Percentiles rank a stretch among this genome's conserved stretches.
Evolutionary conservation across 2,329 filamentous ascomycete genomes (phyloP).

Genomic region (Monosporascus cannonballus): DNA sequence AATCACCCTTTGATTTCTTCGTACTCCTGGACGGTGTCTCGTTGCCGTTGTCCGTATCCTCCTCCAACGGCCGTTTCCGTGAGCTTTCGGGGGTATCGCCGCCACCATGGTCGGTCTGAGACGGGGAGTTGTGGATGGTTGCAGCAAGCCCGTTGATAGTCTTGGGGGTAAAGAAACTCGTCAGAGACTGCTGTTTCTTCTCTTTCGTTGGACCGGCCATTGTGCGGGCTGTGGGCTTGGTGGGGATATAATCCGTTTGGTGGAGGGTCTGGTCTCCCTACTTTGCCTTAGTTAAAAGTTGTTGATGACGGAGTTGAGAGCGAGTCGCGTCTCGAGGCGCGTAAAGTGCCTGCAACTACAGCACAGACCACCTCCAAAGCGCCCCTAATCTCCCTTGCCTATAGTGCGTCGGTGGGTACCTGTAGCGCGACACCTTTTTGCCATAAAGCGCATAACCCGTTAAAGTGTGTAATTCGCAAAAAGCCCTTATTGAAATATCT

Average conservation of each 20-base stretch:
- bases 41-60: constrained; percentile 39
- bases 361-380: neutral
- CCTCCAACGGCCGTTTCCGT: constrained; percentile 47
- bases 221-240: neutral
- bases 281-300: neutral
- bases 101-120: constrained; percentile 18
- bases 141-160: constrained; percentile 41
- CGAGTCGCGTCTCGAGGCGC: neutral
- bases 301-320: neutral
- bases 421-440: neutral
- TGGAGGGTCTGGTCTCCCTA: no score
- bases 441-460: no score
- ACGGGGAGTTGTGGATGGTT: constrained; percentile 28
- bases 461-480: no score
- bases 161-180: constrained; percentile 74
- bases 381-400: neutral
- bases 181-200: constrained; percentile 77
- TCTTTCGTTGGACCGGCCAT: constrained; percentile 36
- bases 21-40: constrained; percentile 29
- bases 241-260: neutral
- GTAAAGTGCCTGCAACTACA: neutral
- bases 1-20: constrained; percentile 40
- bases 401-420: neutral
- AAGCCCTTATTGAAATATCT: no score
- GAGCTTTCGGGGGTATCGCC: constrained; percentile 20